Percentiles rank a stretch among this genome's conserved stretches.
phyloP scores from a whole-genome alignment of 257 asterid species.

The Przewalskia tangutica region DNA sequence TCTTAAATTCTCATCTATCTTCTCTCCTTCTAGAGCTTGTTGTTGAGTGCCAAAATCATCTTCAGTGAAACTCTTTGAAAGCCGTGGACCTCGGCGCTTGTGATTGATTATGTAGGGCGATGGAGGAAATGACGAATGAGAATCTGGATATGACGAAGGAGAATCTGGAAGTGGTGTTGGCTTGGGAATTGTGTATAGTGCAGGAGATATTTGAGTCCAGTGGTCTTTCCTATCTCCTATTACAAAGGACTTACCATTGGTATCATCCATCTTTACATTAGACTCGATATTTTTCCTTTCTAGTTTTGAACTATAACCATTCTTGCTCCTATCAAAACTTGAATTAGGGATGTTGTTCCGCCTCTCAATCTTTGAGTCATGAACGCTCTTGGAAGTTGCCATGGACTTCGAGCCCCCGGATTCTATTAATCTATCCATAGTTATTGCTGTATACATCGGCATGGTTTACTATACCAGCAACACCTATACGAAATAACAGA shows the following conservation, averaged over 20 bases:
- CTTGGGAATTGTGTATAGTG: constrained; percentile 78
- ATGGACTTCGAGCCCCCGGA: constrained; percentile 45
- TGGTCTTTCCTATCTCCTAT: constrained; percentile 35
- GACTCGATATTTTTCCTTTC: constrained; percentile 43
- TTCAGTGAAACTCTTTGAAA: constrained; percentile 69
- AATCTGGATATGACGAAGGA: constrained; percentile 78
- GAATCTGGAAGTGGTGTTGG: constrained; percentile 87
- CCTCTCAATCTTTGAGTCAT: constrained; percentile 34
- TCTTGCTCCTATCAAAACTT: constrained; percentile 13
- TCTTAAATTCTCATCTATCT: constrained; percentile 28
- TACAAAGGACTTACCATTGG: constrained; percentile 20
- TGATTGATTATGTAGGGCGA: constrained; percentile 85
- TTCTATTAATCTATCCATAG: constrained; percentile 76
- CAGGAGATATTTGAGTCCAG: constrained; percentile 85
- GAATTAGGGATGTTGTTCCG: constrained; percentile 32
- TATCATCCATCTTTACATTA: constrained; percentile 20
- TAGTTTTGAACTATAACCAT: constrained; percentile 22
- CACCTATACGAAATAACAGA: neutral
- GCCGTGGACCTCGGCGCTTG: constrained; percentile 89
- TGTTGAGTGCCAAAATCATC: constrained; percentile 42
- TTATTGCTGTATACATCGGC: constrained; percentile 76
- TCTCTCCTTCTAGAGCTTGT: constrained; percentile 21
- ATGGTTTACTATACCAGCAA: constrained; percentile 46
- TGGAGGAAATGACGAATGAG: constrained; percentile 81
- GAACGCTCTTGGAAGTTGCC: constrained; percentile 20